Base-by-base conservation (phyloP, 495 filamentous ascomycete genomes). In the Talaromyces nanjingensis region DNA sequence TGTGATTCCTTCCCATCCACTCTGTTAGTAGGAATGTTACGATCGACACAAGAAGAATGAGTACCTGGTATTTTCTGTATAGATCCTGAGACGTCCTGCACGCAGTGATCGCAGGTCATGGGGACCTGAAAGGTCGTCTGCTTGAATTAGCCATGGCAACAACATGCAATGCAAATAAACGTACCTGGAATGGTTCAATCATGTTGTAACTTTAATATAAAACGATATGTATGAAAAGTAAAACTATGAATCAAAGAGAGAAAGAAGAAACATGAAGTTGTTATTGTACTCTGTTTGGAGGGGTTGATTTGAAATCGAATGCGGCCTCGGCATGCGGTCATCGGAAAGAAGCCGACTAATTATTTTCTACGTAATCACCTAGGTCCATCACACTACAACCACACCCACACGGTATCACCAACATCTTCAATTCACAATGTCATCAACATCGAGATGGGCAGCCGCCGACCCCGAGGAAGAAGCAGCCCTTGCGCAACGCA, bases 111-210 rank as follows among this genome's bases (percentile, higher is more conserved):
- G 75, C 94, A 98, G 74, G 85, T 89, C 83, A 98, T 89, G 25
- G 91, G 93, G 73, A 98, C 94, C 65, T 93, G 91, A 71, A 98
- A 97, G 65, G 92, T 88, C 47, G 92, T 96, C 90, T 97, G 52
- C 16, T 45, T 47, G 45, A 6, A 12, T 56, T 65, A 59, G 33
- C 60, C 22, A 33, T 45, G 27, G 49, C 22, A 33, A 54, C 25
- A 18, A n/a, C 6, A n/a, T 11, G 52, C 54, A 61, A 42, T 42
- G 24, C 3, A n/a, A 22, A 14, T 12, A 45, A 25, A 67, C 79
- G 55, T 57, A 83, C 83, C 77, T 86, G 76, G 70, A 87, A 87
- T 56, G 84, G 78, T 60, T 86, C 77, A 66, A 84, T 84, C 83
- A 84, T 85, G 66, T 68, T 67, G 31, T 42, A 12, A 53, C 29